These are phyloP conservation scores for Geotrichum bryndzae DNA, from an alignment of 1,139 yeast species.

Conservation along the genomic window DNA sequence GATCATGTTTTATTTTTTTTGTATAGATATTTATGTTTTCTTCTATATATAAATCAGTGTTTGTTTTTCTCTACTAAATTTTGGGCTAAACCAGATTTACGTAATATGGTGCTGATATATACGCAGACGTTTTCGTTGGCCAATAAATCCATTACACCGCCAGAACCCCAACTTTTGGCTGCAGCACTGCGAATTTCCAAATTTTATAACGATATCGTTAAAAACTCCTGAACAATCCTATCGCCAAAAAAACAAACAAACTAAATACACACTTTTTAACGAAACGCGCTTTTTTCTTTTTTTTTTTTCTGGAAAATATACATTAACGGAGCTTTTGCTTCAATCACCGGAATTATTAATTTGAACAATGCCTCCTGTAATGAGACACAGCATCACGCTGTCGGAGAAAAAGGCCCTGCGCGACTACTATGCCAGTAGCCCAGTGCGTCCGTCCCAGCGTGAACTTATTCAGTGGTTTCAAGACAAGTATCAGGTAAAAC, in stretches of 20 bases:
- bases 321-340: not conserved
- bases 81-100: not conserved
- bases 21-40: not conserved
- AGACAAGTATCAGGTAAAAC: slow-evolving; percentile 15
- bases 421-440: slow-evolving; percentile 15
- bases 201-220: not conserved
- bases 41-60: not conserved
- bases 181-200: not conserved
- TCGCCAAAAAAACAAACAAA: not conserved
- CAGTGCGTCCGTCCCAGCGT: slow-evolving; percentile 13
- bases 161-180: not conserved
- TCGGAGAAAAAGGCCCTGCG: slow-evolving; percentile 15
- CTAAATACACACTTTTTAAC: not conserved
- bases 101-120: not conserved
- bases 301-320: not conserved
- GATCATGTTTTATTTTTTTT: not conserved
- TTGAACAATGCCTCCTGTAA: slow-evolving; percentile 13
- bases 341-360: not conserved
- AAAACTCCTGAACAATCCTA: not conserved
- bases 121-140: not conserved
- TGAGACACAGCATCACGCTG: slow-evolving; percentile 16
- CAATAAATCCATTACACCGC: not conserved
- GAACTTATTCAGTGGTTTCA: slow-evolving; percentile 16
- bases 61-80: not conserved
- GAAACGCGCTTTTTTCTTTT: not conserved